Percentiles rank a stretch among this genome's conserved stretches.
Conservation (phyloP, 2,329 filamentous ascomycete genomes). For the Paecilomyces fulvus region DNA sequence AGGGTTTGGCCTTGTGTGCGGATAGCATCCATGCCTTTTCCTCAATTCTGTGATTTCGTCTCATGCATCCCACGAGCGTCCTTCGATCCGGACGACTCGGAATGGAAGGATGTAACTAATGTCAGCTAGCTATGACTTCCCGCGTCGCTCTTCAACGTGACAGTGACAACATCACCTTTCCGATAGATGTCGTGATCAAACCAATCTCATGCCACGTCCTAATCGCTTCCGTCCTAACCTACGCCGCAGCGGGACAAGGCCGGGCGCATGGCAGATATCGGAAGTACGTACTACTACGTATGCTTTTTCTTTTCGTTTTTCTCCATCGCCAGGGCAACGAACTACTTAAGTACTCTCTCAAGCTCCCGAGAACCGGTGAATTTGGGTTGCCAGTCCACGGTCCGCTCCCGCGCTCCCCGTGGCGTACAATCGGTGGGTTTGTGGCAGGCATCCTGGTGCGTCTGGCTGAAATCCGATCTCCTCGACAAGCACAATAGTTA, state of each 20-base stretch:
- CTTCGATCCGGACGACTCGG: not conserved
- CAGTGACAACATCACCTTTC: not conserved
- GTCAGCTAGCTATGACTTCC: not conserved
- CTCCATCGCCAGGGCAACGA: not conserved
- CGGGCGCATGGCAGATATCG: not conserved
- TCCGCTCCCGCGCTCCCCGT: not conserved
- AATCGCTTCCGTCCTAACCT: not conserved
- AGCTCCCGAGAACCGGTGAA: not conserved
- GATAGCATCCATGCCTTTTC: not conserved
- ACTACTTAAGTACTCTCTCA: not conserved
- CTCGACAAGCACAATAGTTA: not conserved
- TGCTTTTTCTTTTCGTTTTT: not conserved
- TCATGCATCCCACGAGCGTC: not conserved
- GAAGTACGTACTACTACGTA: not conserved
- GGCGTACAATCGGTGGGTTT: not conserved
- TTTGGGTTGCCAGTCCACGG: not conserved
- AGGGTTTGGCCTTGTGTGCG: not conserved
- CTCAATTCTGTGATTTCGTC: not conserved
- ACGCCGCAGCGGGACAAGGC: not conserved
- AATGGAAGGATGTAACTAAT: not conserved
- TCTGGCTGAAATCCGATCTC: not conserved
- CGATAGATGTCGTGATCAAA: not conserved
- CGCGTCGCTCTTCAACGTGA: not conserved
- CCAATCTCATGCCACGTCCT: not conserved
- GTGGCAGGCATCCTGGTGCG: not conserved